Base-by-base conservation (phyloP, 805 yeast genomes). In the Huiozyma sinensis region DNA sequence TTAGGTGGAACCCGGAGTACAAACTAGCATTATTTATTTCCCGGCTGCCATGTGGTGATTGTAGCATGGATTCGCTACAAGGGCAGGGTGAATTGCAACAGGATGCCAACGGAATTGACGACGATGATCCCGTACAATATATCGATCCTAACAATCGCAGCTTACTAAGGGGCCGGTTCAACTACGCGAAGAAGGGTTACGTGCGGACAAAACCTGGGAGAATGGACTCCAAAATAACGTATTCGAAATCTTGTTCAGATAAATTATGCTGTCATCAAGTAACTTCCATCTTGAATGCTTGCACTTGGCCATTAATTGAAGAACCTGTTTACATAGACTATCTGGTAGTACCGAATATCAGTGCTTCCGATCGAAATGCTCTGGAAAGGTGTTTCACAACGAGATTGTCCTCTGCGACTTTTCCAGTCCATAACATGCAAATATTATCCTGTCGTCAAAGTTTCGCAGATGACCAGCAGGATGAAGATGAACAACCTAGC, bases 131-230 rank as follows among this genome's bases (percentile, higher is more conserved):
- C 4, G 45, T 50, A 5, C 68, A 64, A 37, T 65, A 54, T 31
- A 41, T 57, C 1, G 55, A 57, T 24, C 54, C 56, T 1, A 37
- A 46, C 0, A 58, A 63, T 48, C 52, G 44, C 7, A 53, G 54
- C 0, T 49, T 66, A 0, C 11, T 75, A 1, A 58, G 95, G 53
- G 97, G 97, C 0, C 61, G 95, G 35, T 73, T 72, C 33, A 68
- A 76, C 56, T 81, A 76, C 50, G 64, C 63, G 11, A 53, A 63
- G 13, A 61, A 71, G 2, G 95, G 95, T 0, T 61, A 67, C 7
- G 88, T 90, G 1, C 69, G 98, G 49, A 89, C 97, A 0, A 90
- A 92, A 56, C 98, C 97, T 0, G 98, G 98, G 1, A 62, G 97
- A 41, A 59, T 69, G 29, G 97, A 92, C 57, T 82, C 96, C 2